These are phyloP conservation scores for Paracamarosporium sp. DNA, from an alignment of 2,329 filamentous ascomycete species.

Conservation along the genomic window DNA sequence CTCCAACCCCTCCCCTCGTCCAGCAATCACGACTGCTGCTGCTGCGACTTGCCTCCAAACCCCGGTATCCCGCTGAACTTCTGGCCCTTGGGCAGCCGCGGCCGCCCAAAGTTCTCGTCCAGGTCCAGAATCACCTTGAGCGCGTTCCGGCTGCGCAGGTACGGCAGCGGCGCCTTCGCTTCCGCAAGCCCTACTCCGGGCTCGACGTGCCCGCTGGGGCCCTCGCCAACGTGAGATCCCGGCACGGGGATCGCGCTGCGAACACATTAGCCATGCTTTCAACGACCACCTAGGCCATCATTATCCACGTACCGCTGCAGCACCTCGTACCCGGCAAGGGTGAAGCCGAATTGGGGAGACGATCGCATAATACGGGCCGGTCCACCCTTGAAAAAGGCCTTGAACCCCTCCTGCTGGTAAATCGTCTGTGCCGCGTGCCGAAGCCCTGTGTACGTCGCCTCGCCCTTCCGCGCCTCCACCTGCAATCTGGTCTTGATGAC, in stretches of 20 bases:
- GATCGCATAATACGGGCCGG: slow-evolving; percentile 94
- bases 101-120: slow-evolving; percentile 88
- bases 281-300: not conserved
- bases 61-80: slow-evolving; percentile 45
- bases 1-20: slow-evolving; percentile 21
- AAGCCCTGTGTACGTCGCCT: slow-evolving; percentile 84
- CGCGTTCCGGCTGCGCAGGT: slow-evolving; percentile 82
- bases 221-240: slow-evolving; percentile 62
- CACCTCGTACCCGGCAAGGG: slow-evolving; percentile 92
- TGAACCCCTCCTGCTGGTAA: slow-evolving; percentile 89
- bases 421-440: slow-evolving; percentile 86
- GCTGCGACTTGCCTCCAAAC: slow-evolving; percentile 39
- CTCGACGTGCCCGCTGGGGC: slow-evolving; percentile 63
- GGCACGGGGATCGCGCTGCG: slow-evolving; percentile 73
- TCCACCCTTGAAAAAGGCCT: slow-evolving; percentile 97
- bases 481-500: slow-evolving; percentile 99
- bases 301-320: slow-evolving; percentile 66
- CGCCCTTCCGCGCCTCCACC: slow-evolving; percentile 95
- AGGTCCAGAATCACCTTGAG: slow-evolving; percentile 95
- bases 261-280: slow-evolving; percentile 1
- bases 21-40: slow-evolving; percentile 30
- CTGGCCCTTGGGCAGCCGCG: slow-evolving; percentile 61
- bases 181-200: slow-evolving; percentile 69
- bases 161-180: slow-evolving; percentile 69
- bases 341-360: slow-evolving; percentile 97